Evolutionary conservation across 208 protist species (phyloP), one percentile per base, ranked within the genome.

Genomic region (Vickermania ingenoplastis): DNA sequence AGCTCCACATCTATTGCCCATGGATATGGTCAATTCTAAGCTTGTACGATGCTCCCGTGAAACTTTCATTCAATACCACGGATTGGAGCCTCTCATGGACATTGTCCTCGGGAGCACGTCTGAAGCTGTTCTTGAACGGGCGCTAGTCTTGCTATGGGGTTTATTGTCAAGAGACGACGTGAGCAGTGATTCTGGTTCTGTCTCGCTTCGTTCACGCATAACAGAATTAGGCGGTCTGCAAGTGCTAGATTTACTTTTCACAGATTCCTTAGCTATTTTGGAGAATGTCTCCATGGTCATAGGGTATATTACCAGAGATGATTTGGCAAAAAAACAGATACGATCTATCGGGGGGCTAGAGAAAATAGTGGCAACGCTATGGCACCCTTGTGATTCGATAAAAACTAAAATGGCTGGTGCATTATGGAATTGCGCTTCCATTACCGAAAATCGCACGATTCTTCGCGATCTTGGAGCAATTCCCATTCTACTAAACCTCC

Each of bases 241-340:
- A 11, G 83, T 96, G 5, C 68, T 95, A 1, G 85, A 92, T 58
- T 74, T 97, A 13, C 69, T 96, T 2, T 93, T 94, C 67, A 96
- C 85, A 7, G 84, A 94, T 66, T 94, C 89, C 24, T 71, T 91
- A 41, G 69, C 77, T 1, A 92, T 97, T 63, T 70, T 97, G 26
- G 92, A 97, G 57, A 95, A 96, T 63, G 86, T 91, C 21, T 86
- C 83, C 25, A 97, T 96, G 79, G 81, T 92, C 3, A 91, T 97
- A 53, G 92, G 89, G 21, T 97, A 96, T 79, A 84, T 97, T 59
- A 97, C 92, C 11, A 81, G 92, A 50, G 88, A 97, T 53, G 87
- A 97, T 24, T 69, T 73, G 11, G 90, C 83, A 27, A 97, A 97
- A 65, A 71, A 79, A 53, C 77, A 81, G 54, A 88, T 97, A 5